Evolutionary conservation across 2,329 filamentous ascomycete species (phyloP), one percentile per base, ranked within the genome.

Genomic region (Pyrenophora teres): DNA sequence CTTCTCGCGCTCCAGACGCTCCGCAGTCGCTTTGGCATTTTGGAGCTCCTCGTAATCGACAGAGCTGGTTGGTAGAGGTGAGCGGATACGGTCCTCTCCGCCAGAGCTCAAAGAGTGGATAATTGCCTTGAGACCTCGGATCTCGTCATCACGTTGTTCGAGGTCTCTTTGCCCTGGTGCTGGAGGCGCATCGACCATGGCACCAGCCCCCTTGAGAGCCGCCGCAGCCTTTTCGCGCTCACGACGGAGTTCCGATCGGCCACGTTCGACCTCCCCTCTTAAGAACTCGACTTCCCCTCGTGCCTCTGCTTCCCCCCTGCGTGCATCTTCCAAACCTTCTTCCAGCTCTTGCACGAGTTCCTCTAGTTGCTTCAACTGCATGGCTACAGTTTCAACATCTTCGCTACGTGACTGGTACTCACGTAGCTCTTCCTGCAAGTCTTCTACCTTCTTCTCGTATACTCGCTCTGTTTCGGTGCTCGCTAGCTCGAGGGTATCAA

Each of bases 271-370:
- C 72, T 99, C 94, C 2, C 94, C 94, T 23, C 94, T 83, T 31
- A 99, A 77, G 69, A 97, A 97, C 72, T 99, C 94, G 3, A 97
- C 93, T 72, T 99, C 94, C 0, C 92, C 93, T 52, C 94, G 85
- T 25, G 94, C 94, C 77, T 99, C 94, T 8, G 93, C 93, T 76
- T 99, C 94, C 6, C 94, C 94, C 49, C 94, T 83, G 47, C 94
- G 83, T 40, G 94, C 92, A 76, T 99, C 94, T 75, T 99, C 94
- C 1, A 99, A 80, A 0, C 94, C 94, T 74, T 99, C 94, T 73
- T 99, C 94, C 0, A 99, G 83, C 72, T 99, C 94, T 64, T 96
- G 93, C 2, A 99, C 94, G 30, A 97, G 83, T 71, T 97, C 93
- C 72, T 97, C 94, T 1, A 99, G 81, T 74, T 96, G 92, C 77